These are phyloP conservation scores for Penicillium sp. DNA, from an alignment of 2,329 filamentous ascomycete genomes.

Conservation along the genomic window DNA sequence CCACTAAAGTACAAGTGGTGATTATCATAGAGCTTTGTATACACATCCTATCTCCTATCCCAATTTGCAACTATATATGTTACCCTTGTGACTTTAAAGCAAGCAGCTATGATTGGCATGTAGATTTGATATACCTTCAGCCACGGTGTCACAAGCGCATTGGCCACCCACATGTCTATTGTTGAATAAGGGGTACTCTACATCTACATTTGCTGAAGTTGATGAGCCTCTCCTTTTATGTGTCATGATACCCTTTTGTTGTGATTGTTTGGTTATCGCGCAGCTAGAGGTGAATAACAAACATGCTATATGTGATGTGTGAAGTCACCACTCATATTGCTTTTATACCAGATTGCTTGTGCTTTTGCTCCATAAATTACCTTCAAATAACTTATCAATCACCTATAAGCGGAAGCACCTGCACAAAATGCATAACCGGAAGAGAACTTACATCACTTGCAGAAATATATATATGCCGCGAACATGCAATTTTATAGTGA, in stretches of 20 bases:
- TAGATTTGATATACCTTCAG: conserved; percentile 5
- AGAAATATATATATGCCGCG: background rate
- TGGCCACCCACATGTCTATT: background rate
- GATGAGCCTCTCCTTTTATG: background rate
- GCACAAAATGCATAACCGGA: background rate
- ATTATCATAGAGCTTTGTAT: background rate
- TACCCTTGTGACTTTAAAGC: background rate
- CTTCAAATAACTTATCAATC: background rate
- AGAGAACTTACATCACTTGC: background rate
- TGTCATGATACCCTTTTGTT: background rate
- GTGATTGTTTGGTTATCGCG: background rate
- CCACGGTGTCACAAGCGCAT: conserved; percentile 6
- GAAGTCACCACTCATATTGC: background rate
- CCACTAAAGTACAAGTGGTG: background rate
- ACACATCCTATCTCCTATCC: background rate
- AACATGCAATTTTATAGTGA: background rate
- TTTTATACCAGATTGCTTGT: background rate
- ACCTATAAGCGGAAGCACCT: background rate
- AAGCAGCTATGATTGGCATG: background rate
- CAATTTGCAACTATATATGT: background rate
- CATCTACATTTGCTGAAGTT: background rate
- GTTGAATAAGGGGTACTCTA: background rate
- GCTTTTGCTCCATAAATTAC: accelerated
- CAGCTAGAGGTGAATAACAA: background rate
- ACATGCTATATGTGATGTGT: background rate